A percentile compares a stretch with the other conserved stretches of the same genome.
Conservation (phyloP, 2,329 filamentous ascomycete species). For the Bipolaris sorokiniana region DNA sequence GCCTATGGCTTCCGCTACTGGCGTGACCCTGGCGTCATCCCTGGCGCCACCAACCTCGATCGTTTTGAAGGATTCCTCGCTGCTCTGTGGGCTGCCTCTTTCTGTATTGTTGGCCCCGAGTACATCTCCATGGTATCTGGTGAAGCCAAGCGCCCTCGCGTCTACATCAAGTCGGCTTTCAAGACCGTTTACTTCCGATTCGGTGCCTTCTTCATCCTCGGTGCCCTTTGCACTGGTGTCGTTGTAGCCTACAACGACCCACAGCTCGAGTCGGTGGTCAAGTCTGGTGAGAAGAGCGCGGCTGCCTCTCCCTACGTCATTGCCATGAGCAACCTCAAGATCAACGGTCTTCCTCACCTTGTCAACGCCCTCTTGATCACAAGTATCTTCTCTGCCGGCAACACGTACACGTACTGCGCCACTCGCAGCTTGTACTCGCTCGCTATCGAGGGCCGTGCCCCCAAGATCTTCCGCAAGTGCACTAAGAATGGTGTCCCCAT, state of each 20-base stretch:
- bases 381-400: constrained; percentile 62
- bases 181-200: constrained; percentile 57
- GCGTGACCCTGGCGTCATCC: constrained; percentile 47
- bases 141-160: constrained; percentile 55
- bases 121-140: constrained; percentile 58
- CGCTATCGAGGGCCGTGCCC: constrained; percentile 60
- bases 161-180: constrained; percentile 56
- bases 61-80: constrained; percentile 49
- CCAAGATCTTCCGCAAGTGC: constrained; percentile 62
- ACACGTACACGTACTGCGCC: constrained; percentile 62
- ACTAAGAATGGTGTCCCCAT: constrained; percentile 72
- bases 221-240: constrained; percentile 54
- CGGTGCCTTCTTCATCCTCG: constrained; percentile 55
- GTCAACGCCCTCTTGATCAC: constrained; percentile 64
- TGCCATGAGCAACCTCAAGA: constrained; percentile 62
- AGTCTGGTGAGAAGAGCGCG: constrained; percentile 47
- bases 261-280: constrained; percentile 65
- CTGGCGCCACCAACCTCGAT: constrained; percentile 31
- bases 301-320: constrained; percentile 69
- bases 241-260: constrained; percentile 69
- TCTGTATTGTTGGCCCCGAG: constrained; percentile 57
- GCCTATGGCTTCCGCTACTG: constrained; percentile 55
- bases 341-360: constrained; percentile 62
- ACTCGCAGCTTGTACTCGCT: constrained; percentile 61
- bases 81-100: constrained; percentile 52